phyloP scores from a whole-genome alignment of 306 rosid species.

The Casuarina cunninghamiana region DNA sequence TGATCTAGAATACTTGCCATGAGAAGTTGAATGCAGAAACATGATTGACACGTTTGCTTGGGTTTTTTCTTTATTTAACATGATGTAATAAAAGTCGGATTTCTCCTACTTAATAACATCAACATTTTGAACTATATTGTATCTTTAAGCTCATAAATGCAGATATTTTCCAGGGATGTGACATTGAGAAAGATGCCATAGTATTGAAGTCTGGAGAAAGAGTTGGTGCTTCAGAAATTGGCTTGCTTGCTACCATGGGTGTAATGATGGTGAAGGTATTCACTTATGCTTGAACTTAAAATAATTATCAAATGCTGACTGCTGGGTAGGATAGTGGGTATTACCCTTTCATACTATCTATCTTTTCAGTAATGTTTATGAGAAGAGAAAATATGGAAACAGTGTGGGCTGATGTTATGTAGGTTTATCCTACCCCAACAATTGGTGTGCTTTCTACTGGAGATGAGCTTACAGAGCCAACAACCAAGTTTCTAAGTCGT shows the following conservation, averaged over 20 bases:
- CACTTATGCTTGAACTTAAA: constrained; percentile 12
- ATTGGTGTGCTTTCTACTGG: constrained; percentile 91
- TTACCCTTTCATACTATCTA: not conserved
- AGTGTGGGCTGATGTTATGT: constrained; percentile 28
- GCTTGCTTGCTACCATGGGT: constrained; percentile 90
- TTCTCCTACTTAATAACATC: not conserved
- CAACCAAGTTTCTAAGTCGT: constrained; percentile 52
- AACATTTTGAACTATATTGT: not conserved
- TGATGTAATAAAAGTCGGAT: not conserved
- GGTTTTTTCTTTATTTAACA: not conserved
- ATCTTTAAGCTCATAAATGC: constrained; percentile 17
- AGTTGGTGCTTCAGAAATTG: constrained; percentile 86
- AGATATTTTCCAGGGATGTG: constrained; percentile 62
- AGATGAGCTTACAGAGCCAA: constrained; percentile 87
- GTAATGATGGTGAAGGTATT: constrained; percentile 73
- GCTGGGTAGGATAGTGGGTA: not conserved
- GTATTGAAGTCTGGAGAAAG: constrained; percentile 80
- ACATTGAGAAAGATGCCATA: constrained; percentile 64
- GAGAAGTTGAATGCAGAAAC: not conserved
- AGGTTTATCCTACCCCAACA: constrained; percentile 77
- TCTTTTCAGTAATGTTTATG: not conserved
- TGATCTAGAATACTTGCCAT: not conserved
- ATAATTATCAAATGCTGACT: not conserved
- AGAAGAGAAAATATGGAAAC: not conserved
- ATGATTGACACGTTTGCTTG: not conserved